Conservation (phyloP, 2,329 filamentous ascomycete species). For the Alternaria viburni region DNA sequence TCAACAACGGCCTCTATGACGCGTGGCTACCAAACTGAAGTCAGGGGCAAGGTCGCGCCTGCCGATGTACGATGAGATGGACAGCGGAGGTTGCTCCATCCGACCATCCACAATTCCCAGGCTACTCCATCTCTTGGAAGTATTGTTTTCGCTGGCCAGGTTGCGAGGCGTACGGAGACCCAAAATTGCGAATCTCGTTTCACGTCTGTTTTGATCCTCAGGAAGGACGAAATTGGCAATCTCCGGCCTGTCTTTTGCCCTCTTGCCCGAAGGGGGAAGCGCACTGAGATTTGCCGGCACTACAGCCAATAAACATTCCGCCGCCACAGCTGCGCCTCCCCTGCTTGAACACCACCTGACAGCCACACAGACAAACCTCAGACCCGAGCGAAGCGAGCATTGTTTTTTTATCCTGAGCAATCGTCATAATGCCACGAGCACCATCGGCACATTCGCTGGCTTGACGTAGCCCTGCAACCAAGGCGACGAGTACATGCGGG, state of each 20-base stretch:
- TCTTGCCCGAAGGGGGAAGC: slow-evolving; percentile 1
- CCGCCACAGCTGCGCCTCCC: slow-evolving; percentile 14
- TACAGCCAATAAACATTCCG: slow-evolving; percentile 11
- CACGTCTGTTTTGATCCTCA: slow-evolving; percentile 14
- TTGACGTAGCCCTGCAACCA: slow-evolving; percentile 12
- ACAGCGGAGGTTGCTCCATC: neutral
- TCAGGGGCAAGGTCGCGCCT: neutral
- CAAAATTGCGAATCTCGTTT: slow-evolving; percentile 22
- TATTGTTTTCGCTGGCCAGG: slow-evolving; percentile 10
- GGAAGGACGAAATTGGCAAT: slow-evolving; percentile 19
- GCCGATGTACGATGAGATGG: neutral
- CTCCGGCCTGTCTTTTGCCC: slow-evolving; percentile 5
- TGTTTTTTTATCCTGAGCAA: slow-evolving; percentile 3
- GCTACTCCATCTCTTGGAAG: neutral
- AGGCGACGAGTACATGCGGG: slow-evolving; percentile 2
- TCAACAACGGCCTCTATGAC: slow-evolving; percentile 3
- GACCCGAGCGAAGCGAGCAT: slow-evolving; percentile 9
- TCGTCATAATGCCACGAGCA: slow-evolving; percentile 3
- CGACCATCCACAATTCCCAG: neutral
- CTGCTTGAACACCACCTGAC: slow-evolving; percentile 4
- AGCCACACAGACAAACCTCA: slow-evolving; percentile 6
- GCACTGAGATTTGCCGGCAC: neutral
- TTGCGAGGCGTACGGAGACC: slow-evolving; percentile 4
- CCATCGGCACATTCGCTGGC: neutral
- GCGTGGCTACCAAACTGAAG: slow-evolving; percentile 1